Percentiles rank a stretch among this genome's conserved stretches.
These are phyloP conservation scores for Globisporangium splendens DNA, from an alignment of 352 stramenopile species.

Conservation along the genomic window DNA sequence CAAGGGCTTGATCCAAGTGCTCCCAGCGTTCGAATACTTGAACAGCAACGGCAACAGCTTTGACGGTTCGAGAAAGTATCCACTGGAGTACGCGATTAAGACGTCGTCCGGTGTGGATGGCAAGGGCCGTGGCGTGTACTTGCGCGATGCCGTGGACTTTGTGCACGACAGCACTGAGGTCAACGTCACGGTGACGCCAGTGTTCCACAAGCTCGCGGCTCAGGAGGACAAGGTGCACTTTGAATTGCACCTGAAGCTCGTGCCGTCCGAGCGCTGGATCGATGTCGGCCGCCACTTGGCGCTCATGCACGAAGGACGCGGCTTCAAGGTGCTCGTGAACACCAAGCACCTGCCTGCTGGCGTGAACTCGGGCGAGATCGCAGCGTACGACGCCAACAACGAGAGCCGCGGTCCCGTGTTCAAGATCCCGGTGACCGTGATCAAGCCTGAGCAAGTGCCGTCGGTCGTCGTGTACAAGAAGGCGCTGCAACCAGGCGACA, in stretches of 20 bases:
- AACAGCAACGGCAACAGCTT: slow-evolving; percentile 40
- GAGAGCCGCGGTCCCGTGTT: slow-evolving; percentile 77
- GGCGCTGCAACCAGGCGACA: slow-evolving; percentile 52
- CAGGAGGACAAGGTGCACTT: slow-evolving; percentile 87
- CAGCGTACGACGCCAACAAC: slow-evolving; percentile 73
- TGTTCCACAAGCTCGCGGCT: slow-evolving; percentile 82
- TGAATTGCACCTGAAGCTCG: slow-evolving; percentile 83
- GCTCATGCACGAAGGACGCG: slow-evolving; percentile 79
- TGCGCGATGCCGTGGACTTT: slow-evolving; percentile 82
- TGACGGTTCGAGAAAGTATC: slow-evolving; percentile 63
- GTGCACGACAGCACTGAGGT: slow-evolving; percentile 70
- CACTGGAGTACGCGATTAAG: slow-evolving; percentile 48
- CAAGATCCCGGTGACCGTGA: slow-evolving; percentile 87
- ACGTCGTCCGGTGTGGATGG: slow-evolving; percentile 31
- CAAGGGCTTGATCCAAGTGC: slow-evolving; percentile 76
- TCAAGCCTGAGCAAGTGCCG: slow-evolving; percentile 66
- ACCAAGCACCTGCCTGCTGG: slow-evolving; percentile 75
- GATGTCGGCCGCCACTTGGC: slow-evolving; percentile 80
- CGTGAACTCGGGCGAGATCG: slow-evolving; percentile 85
- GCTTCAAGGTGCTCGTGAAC: slow-evolving; percentile 90
- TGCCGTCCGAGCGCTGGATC: slow-evolving; percentile 85
- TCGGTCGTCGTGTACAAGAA: slow-evolving; percentile 43
- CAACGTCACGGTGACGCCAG: slow-evolving; percentile 81
- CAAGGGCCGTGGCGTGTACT: slow-evolving; percentile 74
- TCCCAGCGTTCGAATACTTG: slow-evolving; percentile 75